These are phyloP conservation scores for Phytopythium oedochilum DNA, from an alignment of 352 stramenopile genomes.

Conservation along the genomic window DNA sequence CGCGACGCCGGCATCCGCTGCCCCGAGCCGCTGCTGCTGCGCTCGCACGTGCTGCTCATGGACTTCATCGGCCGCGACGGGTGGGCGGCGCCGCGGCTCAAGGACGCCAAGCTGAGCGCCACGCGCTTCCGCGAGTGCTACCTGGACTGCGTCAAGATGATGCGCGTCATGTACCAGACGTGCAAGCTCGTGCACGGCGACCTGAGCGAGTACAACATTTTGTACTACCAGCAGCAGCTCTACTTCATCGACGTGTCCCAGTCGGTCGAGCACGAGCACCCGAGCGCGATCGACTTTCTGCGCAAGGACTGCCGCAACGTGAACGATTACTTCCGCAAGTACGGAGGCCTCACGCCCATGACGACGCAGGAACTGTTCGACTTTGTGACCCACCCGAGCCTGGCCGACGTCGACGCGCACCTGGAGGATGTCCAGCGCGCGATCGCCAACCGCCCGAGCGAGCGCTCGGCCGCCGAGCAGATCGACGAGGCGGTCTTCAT, in stretches of 20 bases:
- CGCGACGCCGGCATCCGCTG: slow-evolving; percentile 88
- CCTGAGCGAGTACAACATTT: slow-evolving; percentile 99
- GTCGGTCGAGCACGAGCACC: slow-evolving; percentile 98
- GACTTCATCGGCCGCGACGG: slow-evolving; percentile 96
- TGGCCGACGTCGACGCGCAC: slow-evolving; percentile 73
- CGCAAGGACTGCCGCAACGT: slow-evolving; percentile 97
- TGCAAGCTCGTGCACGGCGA: slow-evolving; percentile 98
- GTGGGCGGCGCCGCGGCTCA: slow-evolving; percentile 93
- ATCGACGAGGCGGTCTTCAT: slow-evolving; percentile 94
- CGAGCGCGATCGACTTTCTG: slow-evolving; percentile 96
- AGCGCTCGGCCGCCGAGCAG: slow-evolving; percentile 73
- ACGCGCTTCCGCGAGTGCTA: slow-evolving; percentile 93
- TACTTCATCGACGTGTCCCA: slow-evolving; percentile 99
- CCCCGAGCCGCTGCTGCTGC: slow-evolving; percentile 92
- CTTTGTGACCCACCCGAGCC: slow-evolving; percentile 88
- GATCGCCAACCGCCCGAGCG: slow-evolving; percentile 68
- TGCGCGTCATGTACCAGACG: slow-evolving; percentile 95
- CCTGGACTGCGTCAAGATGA: slow-evolving; percentile 93
- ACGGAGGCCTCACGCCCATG: slow-evolving; percentile 90
- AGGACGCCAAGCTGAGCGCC: slow-evolving; percentile 92
- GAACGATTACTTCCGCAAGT: slow-evolving; percentile 95
- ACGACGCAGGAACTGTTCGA: slow-evolving; percentile 95
- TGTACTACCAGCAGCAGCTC: slow-evolving; percentile 96
- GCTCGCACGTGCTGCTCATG: slow-evolving; percentile 98
- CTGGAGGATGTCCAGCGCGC: slow-evolving; percentile 89